These are phyloP conservation scores for Colletotrichum higginsianum DNA, from an alignment of 2,329 filamentous ascomycete genomes.

Conservation along the genomic window DNA sequence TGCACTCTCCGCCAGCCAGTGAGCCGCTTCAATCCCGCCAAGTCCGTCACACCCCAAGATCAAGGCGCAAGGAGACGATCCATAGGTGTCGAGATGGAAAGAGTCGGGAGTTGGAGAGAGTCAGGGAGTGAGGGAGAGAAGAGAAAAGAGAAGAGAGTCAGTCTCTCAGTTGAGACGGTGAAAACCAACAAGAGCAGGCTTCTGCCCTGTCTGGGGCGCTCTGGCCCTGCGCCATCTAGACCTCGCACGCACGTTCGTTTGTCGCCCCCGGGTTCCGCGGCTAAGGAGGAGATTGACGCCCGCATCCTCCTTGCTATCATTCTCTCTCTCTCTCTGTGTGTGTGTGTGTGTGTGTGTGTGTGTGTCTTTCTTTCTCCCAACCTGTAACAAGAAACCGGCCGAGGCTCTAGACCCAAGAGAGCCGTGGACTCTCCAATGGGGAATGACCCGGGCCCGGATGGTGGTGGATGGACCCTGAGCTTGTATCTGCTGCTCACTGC, in stretches of 20 bases:
- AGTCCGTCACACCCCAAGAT: not conserved
- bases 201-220: conserved; percentile 5
- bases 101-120: no score
- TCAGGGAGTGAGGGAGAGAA: no score
- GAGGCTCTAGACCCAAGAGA: conserved; percentile 9
- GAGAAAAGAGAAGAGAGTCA: not conserved
- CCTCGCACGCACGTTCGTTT: conserved; percentile 5
- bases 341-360: no score
- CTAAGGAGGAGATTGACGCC: conserved; percentile 7
- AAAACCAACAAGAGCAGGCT: no score
- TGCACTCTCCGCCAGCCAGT: not conserved
- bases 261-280: not conserved
- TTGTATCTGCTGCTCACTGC: not conserved
- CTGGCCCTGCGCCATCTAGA: conserved; percentile 17
- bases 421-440: conserved; percentile 6
- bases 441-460: not conserved
- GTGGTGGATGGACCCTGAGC: conserved; percentile 10
- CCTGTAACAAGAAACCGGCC: conserved; percentile 19
- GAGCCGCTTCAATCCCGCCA: not conserved
- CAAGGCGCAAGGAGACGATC: not conserved
- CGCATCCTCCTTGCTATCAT: not conserved
- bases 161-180: not conserved
- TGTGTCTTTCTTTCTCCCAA: not conserved
- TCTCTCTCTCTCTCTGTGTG: no score
- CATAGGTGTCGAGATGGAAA: no score